Evolutionary conservation across 345 rosid genomes (phyloP), one percentile per base, ranked within the genome.

Genomic region (Eucalyptus marginata): DNA sequence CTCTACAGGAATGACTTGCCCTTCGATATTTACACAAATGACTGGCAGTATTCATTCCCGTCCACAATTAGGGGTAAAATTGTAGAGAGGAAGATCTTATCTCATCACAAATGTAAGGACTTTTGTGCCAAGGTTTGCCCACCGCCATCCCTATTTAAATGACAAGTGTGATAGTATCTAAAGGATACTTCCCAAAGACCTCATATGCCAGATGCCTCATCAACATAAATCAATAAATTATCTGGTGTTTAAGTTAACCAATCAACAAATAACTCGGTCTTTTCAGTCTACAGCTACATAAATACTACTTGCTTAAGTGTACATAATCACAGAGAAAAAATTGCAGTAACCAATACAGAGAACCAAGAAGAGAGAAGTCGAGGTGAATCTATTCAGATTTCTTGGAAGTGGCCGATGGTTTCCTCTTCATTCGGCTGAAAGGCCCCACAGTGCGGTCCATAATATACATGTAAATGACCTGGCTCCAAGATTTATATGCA

Each of bases 371-470:
- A 86, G 43, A 86, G 49, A 36, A 49, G 50, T 13, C 6, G 1
- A 25, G 87, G 56, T 71, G 88, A 88, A 81, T 80, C 96, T 94
- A 95, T 84, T 95, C 95, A 27, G 94, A 90, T 90, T 96, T 95
- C 93, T 93, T 93, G 15, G 89, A 13, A 44, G 92, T 62, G 33
- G 76, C 90, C 12, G 92, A 89, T 49, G 90, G 90, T 90, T 96
- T 94, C 88, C 99, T 96, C 98, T 96, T 96, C 97, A 95, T 96
- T 89, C 97, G 89, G 93, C 99, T 96, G 89, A 90, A 96, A 29
- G 99, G 98, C 14, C 97, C 97, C 24, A 95, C 90, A 2, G 94
- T 94, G n/a, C 68, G 49, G 91, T 96, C 96, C 96, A 93, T 94
- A 66, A 96, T 88, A 68, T 97, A 96, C 97, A 96, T 95, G 87